These are phyloP conservation scores for Amanita muscaria DNA, from an alignment of 768 basidiomycete genomes.

Conservation along the genomic window DNA sequence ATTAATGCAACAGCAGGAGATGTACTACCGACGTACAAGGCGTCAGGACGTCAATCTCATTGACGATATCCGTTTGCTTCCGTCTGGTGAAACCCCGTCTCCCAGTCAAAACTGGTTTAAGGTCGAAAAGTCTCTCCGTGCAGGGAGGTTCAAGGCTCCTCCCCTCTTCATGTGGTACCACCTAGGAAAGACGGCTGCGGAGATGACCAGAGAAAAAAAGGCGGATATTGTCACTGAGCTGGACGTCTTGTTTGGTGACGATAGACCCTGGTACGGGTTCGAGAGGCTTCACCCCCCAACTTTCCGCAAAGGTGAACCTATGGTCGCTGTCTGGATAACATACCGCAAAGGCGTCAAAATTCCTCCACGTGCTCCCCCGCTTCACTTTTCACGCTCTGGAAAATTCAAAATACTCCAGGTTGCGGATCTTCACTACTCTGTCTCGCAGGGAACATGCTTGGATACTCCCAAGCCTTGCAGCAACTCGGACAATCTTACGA, in stretches of 20 bases:
- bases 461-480: conserved; percentile 58
- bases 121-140: conserved; percentile 50
- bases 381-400: conserved; percentile 77
- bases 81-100: conserved; percentile 42
- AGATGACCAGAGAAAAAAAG: conserved; percentile 49
- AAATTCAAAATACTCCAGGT: conserved; percentile 86
- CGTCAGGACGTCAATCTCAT: conserved; percentile 76
- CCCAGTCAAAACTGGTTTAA: conserved; percentile 52
- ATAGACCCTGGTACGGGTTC: conserved; percentile 81
- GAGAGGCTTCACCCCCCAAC: conserved; percentile 58
- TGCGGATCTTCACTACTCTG: conserved; percentile 91
- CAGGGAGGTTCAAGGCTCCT: conserved; percentile 48
- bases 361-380: conserved; percentile 63
- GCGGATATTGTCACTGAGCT: conserved; percentile 76
- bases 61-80: conserved; percentile 60
- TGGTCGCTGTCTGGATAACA: conserved; percentile 54
- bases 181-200: conserved; percentile 50
- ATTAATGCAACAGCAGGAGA: conserved; percentile 27
- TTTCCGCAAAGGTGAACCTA: conserved; percentile 30
- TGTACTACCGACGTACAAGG: conserved; percentile 83
- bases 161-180: conserved; percentile 77
- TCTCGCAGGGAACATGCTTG: conserved; percentile 66
- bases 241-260: conserved; percentile 85
- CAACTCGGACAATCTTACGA: conserved; percentile 72
- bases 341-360: conserved; percentile 69